A percentile compares a stretch with the other conserved stretches of the same genome.
Evolutionary conservation across 192 early-diverging fungal species (phyloP).

Genomic region (Backusella westeae): DNA sequence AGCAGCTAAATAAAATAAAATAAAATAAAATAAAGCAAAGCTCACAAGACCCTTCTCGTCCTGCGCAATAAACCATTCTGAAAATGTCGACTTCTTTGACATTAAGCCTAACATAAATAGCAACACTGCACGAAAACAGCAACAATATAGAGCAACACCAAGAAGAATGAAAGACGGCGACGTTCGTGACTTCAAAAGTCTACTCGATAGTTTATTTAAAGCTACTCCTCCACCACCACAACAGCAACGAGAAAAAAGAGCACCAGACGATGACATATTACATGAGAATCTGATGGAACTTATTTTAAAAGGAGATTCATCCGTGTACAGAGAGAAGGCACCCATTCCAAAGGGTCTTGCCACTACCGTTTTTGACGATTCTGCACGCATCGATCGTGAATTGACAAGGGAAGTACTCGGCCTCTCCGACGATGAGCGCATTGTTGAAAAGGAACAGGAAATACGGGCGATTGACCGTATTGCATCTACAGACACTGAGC

Average conservation of each 20-base stretch:
- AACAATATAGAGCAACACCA: neutral
- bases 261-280: neutral
- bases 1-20: neutral
- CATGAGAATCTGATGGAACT: neutral
- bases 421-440: neutral
- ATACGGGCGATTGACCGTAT: neutral
- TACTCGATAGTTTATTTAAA: slow-evolving; percentile 8
- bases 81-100: neutral
- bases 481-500: neutral
- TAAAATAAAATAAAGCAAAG: neutral
- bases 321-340: slow-evolving; percentile 10
- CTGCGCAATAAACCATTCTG: neutral
- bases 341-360: slow-evolving; percentile 14
- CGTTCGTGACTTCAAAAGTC: neutral
- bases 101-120: neutral
- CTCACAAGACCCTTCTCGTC: neutral
- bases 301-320: neutral
- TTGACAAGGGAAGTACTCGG: neutral
- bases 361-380: neutral
- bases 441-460: neutral
- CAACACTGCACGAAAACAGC: neutral
- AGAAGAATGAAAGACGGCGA: neutral
- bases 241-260: neutral
- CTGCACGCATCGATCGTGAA: neutral
- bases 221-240: neutral